Evolutionary conservation across 1,139 yeast species (phyloP).

Genomic region (Kodamaea ohmeri): DNA sequence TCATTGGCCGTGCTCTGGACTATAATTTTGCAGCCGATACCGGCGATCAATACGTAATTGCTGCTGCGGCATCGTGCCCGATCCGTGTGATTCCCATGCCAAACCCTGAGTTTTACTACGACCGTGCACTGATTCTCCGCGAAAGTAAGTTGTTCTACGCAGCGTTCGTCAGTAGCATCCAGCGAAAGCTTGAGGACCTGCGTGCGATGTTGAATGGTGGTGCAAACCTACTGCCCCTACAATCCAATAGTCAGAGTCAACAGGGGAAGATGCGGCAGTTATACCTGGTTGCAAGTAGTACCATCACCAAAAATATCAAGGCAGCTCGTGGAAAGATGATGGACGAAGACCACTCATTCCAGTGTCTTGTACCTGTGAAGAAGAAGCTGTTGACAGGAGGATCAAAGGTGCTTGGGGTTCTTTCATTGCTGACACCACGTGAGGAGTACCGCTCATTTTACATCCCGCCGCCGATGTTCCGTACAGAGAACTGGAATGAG

Average conservation of each 20-base stretch:
- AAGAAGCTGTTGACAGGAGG: slow-evolving; percentile 38
- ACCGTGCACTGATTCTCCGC: slow-evolving; percentile 19
- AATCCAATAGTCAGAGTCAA: slow-evolving; percentile 7
- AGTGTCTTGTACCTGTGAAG: slow-evolving; percentile 33
- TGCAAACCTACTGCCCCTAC: slow-evolving; percentile 8
- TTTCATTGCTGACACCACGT: slow-evolving; percentile 40
- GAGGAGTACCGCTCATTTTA: slow-evolving; percentile 29
- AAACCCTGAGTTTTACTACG: slow-evolving; percentile 23
- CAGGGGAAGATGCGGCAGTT: slow-evolving; percentile 33
- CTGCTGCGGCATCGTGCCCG: slow-evolving; percentile 33
- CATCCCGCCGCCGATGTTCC: slow-evolving; percentile 33
- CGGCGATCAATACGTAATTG: slow-evolving; percentile 38
- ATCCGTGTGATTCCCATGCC: slow-evolving; percentile 38
- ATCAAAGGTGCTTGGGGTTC: slow-evolving; percentile 33
- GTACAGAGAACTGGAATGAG: slow-evolving; percentile 13
- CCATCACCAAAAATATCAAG: slow-evolving; percentile 18
- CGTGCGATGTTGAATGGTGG: slow-evolving; percentile 15
- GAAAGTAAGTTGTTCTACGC: slow-evolving; percentile 31
- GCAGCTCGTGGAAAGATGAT: slow-evolving; percentile 17
- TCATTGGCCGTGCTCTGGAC: slow-evolving; percentile 42
- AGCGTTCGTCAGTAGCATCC: slow-evolving; percentile 37
- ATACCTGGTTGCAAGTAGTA: slow-evolving; percentile 25
- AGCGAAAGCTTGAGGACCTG: slow-evolving; percentile 33
- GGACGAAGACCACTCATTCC: slow-evolving; percentile 28
- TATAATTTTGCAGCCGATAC: slow-evolving; percentile 19